Conservation (phyloP, 2,329 filamentous ascomycete genomes). For the Magnaporthales sp. region DNA sequence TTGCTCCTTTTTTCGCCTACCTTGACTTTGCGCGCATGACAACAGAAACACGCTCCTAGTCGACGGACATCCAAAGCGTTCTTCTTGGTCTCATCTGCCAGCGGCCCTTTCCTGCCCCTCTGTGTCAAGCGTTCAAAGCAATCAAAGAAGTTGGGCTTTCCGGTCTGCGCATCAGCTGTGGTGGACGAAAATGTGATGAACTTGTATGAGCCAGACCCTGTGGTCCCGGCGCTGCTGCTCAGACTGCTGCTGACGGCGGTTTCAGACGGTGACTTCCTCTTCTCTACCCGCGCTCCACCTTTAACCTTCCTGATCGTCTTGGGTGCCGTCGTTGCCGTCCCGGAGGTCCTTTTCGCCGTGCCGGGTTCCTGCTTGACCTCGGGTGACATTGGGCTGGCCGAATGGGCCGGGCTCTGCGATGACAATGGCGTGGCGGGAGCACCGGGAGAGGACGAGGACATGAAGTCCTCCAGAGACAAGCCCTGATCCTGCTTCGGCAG, state of each 20-base stretch:
- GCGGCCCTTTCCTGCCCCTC: slow-evolving; percentile 46
- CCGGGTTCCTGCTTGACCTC: slow-evolving; percentile 15
- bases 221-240: slow-evolving; percentile 11
- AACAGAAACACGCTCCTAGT: slow-evolving; percentile 49
- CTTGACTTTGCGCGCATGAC: slow-evolving; percentile 49
- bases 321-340: not conserved
- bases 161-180: slow-evolving; percentile 41
- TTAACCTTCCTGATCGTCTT: slow-evolving; percentile 3
- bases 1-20: not conserved
- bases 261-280: slow-evolving; percentile 7
- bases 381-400: slow-evolving; percentile 16
- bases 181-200: slow-evolving; percentile 48
- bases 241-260: slow-evolving; percentile 18
- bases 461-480: slow-evolving; percentile 3
- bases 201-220: slow-evolving; percentile 19
- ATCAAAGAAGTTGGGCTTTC: slow-evolving; percentile 42
- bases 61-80: slow-evolving; percentile 45
- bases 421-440: not conserved
- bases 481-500: not conserved
- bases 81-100: slow-evolving; percentile 45
- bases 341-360: slow-evolving; percentile 9
- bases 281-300: slow-evolving; percentile 1
- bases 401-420: not conserved
- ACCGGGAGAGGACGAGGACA: not conserved
- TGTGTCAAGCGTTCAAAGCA: slow-evolving; percentile 46